Conservation (phyloP, 2,329 filamentous ascomycete species). For the Huntiella abstrusa region DNA sequence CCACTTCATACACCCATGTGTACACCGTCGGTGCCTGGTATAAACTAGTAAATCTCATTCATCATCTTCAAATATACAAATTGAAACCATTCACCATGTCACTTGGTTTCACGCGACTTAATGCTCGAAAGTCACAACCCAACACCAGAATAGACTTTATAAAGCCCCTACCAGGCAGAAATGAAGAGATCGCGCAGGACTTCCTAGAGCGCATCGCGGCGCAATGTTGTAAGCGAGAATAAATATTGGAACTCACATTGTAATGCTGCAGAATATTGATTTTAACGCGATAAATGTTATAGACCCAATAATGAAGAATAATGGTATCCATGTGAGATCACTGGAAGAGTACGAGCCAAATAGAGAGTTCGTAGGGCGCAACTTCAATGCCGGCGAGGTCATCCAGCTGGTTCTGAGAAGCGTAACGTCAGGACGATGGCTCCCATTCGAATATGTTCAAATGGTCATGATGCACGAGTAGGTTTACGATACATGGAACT, state of each 20-base stretch:
- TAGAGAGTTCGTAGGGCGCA: conserved; percentile 65
- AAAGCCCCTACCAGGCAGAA: conserved; percentile 50
- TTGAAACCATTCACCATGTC: conserved; percentile 38
- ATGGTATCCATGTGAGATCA: conserved; percentile 40
- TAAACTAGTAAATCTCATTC: not conserved
- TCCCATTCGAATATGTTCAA: conserved; percentile 68
- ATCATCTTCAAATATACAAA: not conserved
- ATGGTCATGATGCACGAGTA: conserved; percentile 90
- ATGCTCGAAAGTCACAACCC: conserved; percentile 53
- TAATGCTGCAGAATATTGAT: not conserved
- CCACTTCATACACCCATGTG: too few species aligned
- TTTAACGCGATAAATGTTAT: not conserved
- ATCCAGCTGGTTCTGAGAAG: conserved; percentile 68
- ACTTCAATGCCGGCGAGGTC: conserved; percentile 79
- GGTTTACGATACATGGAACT: conserved; percentile 9
- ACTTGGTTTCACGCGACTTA: conserved; percentile 59
- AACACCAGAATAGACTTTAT: conserved; percentile 73
- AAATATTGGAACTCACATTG: not conserved
- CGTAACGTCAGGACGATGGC: conserved; percentile 44
- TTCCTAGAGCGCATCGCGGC: conserved; percentile 64
- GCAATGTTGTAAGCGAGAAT: conserved; percentile 41
- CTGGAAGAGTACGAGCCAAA: conserved; percentile 73
- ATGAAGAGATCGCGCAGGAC: conserved; percentile 43
- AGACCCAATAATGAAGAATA: conserved; percentile 51
- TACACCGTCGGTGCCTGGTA: too few species aligned